Conservation (phyloP, 73 alveolate species). For the Stentor roeselii region DNA sequence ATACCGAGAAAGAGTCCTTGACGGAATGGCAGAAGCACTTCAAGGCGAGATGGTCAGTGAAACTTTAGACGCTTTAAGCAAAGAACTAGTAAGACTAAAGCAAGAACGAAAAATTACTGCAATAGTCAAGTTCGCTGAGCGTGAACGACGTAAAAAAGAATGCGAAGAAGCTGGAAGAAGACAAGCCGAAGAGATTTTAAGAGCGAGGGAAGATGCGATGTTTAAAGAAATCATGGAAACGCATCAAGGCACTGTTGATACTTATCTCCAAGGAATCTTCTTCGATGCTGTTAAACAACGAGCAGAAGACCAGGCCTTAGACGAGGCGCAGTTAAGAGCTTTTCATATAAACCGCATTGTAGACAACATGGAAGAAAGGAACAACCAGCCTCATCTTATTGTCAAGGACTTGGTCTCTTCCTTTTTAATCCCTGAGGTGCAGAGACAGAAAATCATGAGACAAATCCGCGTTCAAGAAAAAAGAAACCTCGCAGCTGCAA, state of each 20-base stretch:
- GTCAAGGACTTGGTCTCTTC: constrained; percentile 92
- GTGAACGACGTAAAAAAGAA: constrained; percentile 97
- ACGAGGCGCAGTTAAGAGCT: constrained; percentile 90
- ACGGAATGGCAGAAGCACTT: constrained; percentile 95
- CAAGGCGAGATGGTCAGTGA: constrained; percentile 93
- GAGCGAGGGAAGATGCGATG: constrained; percentile 94
- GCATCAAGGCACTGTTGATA: constrained; percentile 94
- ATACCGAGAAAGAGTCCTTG: constrained; percentile 91
- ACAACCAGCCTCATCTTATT: constrained; percentile 86
- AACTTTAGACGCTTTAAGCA: constrained; percentile 89
- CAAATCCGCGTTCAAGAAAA: constrained; percentile 89
- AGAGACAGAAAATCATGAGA: constrained; percentile 86
- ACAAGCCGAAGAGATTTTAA: constrained; percentile 92
- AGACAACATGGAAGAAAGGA: constrained; percentile 89
- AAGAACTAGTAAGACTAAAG: constrained; percentile 92
- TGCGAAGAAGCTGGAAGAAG: constrained; percentile 98
- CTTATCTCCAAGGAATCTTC: constrained; percentile 86
- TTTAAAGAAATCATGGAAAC: constrained; percentile 90
- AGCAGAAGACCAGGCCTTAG: constrained; percentile 76
- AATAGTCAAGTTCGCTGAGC: constrained; percentile 96
- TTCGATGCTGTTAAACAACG: constrained; percentile 84
- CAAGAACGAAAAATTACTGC: constrained; percentile 94
- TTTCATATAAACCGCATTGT: constrained; percentile 85
- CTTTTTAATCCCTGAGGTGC: constrained; percentile 93
- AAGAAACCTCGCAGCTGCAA: constrained; percentile 96